Evolutionary conservation across 768 basidiomycete species (phyloP).

Genomic region (Russula dissimulans): DNA sequence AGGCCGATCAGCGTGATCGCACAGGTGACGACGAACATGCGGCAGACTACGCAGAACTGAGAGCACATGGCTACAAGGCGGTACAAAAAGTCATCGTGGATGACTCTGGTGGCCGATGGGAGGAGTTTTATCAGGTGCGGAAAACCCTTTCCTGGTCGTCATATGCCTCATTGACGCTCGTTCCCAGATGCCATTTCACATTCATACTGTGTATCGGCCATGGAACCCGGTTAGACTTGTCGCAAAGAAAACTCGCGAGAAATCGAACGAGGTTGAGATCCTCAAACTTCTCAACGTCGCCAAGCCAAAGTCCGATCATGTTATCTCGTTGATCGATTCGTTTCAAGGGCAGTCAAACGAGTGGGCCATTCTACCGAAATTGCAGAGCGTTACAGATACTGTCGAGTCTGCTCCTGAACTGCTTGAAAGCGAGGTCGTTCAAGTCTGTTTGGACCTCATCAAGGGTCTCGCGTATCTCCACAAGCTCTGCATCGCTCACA

Average conservation of each 20-base stretch:
- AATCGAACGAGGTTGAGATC: background rate
- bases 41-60: too few relatives aligned
- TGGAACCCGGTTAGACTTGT: background rate
- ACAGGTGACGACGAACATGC: too few relatives aligned
- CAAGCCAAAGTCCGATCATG: background rate
- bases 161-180: too few relatives aligned
- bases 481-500: background rate
- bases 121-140: too few relatives aligned
- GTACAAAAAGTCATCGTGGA: background rate
- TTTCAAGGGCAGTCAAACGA: background rate
- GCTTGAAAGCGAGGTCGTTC: background rate
- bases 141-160: too few relatives aligned
- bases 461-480: background rate
- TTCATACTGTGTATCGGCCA: too few relatives aligned
- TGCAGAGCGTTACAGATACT: background rate
- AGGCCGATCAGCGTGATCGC: too few relatives aligned
- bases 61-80: too few relatives aligned
- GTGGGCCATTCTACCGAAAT: background rate
- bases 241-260: background rate
- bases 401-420: background rate
- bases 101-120: background rate
- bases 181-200: too few relatives aligned
- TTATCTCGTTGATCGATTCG: background rate
- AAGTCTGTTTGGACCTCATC: background rate
- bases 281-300: background rate